A percentile compares a stretch with the other conserved stretches of the same genome.
Evolutionary conservation across 805 yeast species (phyloP).

Genomic region (Yamadazyma laniorum): DNA sequence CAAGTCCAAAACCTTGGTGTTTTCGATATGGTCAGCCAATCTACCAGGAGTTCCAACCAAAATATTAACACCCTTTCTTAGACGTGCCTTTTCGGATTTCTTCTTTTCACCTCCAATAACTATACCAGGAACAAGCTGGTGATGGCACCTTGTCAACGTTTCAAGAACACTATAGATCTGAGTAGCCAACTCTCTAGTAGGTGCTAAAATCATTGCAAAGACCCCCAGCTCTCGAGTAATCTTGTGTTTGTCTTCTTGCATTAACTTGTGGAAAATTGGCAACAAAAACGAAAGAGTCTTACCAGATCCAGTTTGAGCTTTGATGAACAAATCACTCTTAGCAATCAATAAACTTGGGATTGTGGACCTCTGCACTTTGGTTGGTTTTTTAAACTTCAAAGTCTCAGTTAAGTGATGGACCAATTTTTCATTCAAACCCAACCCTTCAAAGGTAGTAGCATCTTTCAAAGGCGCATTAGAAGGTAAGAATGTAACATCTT

Average conservation of each 20-base stretch:
- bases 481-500: constrained; percentile 38
- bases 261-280: constrained; percentile 75
- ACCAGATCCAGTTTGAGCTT: constrained; percentile 98
- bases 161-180: constrained; percentile 86
- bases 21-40: constrained; percentile 88
- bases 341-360: constrained; percentile 51
- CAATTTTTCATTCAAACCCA: constrained; percentile 62
- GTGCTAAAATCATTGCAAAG: constrained; percentile 85
- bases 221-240: constrained; percentile 71
- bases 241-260: constrained; percentile 45
- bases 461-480: constrained; percentile 87
- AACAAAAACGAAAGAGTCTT: constrained; percentile 85
- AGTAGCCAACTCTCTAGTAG: constrained; percentile 91
- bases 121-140: constrained; percentile 89
- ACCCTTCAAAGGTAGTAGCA: constrained; percentile 63
- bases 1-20: constrained; percentile 73
- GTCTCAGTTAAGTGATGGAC: constrained; percentile 53
- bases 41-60: constrained; percentile 98
- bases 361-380: constrained; percentile 80
- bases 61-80: constrained; percentile 93
- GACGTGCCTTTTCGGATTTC: constrained; percentile 92
- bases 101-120: constrained; percentile 99
- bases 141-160: constrained; percentile 69
- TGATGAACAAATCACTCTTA: constrained; percentile 71
- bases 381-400: constrained; percentile 65